Conservation (phyloP, 73 alveolate species). For the Symbiodinium natans region DNA sequence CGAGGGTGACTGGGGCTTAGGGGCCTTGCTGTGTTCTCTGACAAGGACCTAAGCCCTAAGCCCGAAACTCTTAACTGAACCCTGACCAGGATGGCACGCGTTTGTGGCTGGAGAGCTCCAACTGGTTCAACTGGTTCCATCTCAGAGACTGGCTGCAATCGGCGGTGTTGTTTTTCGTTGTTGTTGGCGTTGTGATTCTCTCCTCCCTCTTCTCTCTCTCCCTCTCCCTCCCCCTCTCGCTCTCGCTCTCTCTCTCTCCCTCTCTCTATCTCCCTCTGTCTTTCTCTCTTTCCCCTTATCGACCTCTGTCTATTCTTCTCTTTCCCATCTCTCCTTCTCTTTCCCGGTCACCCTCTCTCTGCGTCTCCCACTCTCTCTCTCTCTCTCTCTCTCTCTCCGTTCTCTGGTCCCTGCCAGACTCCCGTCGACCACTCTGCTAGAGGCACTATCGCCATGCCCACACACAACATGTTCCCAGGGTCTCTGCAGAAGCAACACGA, state of each 20-base stretch:
- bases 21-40: too few relatives aligned
- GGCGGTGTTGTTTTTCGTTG: too few relatives aligned
- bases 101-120: not conserved
- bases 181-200: not conserved
- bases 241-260: too few relatives aligned
- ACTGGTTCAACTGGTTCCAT: slow-evolving; percentile 6
- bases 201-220: not conserved
- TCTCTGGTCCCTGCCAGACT: not conserved
- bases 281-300: not conserved
- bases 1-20: not conserved
- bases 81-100: not conserved
- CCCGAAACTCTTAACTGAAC: not conserved
- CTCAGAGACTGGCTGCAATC: not conserved
- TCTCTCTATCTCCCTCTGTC: too few relatives aligned
- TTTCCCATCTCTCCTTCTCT: too few relatives aligned
- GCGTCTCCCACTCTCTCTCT: not conserved
- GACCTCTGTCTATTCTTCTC: not conserved
- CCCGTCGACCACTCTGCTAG: not conserved
- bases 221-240: not conserved
- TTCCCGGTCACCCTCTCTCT: too few relatives aligned
- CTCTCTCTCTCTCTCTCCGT: not conserved
- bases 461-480: not conserved
- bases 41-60: not conserved
- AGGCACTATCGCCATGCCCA: not conserved
- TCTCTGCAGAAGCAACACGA: not conserved